phyloP scores from a whole-genome alignment of 306 rosid genomes.

The Alnus rubra region DNA sequence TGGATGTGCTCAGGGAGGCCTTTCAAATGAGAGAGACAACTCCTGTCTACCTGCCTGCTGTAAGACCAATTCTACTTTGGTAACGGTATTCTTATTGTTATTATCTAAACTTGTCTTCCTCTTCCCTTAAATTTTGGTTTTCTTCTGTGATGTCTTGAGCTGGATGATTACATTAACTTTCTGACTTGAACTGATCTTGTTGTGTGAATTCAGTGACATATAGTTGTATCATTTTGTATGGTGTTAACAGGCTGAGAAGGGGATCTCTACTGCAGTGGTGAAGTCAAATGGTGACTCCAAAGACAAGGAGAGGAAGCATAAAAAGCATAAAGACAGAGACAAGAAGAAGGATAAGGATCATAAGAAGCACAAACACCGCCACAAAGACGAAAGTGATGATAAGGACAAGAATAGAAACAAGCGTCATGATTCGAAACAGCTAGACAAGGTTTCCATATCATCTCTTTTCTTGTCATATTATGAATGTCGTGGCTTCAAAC shows the following conservation, averaged over 20 bases:
- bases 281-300: constrained; percentile 25
- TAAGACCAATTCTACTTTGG: constrained; percentile 20
- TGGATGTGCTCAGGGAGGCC: constrained; percentile 26
- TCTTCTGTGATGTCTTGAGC: background rate
- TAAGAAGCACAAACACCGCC: constrained; percentile 22
- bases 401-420: background rate
- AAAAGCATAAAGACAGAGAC: constrained; percentile 21
- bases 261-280: constrained; percentile 14
- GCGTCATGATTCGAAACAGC: constrained; percentile 9
- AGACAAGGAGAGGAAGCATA: constrained; percentile 28
- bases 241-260: constrained; percentile 35
- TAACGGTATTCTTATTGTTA: background rate
- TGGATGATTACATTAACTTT: background rate
- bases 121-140: background rate
- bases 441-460: constrained; percentile 18
- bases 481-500: background rate
- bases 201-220: background rate
- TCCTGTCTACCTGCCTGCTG: constrained; percentile 27
- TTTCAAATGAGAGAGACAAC: constrained; percentile 34
- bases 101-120: background rate
- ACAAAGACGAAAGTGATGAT: constrained; percentile 1
- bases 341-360: constrained; percentile 12
- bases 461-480: constrained; percentile 4
- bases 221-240: background rate
- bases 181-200: background rate